A percentile compares a stretch with the other conserved stretches of the same genome.
These are phyloP conservation scores for Camellia sinensis DNA, from an alignment of 148 eudicot species.

Conservation along the genomic window DNA sequence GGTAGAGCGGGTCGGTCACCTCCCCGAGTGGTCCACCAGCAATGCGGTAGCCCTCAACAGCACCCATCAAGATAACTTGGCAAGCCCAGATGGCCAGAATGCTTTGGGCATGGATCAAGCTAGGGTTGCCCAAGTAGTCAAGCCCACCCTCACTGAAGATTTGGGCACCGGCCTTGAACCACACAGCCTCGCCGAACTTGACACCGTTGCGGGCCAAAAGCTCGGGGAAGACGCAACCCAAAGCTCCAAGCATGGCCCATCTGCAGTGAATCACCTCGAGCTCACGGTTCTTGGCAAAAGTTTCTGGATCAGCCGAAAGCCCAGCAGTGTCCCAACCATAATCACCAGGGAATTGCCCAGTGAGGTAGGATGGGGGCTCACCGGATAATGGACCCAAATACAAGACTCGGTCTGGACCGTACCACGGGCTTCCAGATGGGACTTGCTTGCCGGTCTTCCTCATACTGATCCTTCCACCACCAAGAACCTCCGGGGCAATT, in stretches of 20 bases:
- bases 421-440: constrained; percentile 28
- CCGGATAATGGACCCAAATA: constrained; percentile 32
- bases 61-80: constrained; percentile 39
- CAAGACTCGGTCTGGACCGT: constrained; percentile 27
- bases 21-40: constrained; percentile 38
- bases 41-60: constrained; percentile 35
- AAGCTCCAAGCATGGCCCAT: constrained; percentile 34
- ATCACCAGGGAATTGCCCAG: constrained; percentile 32
- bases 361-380: constrained; percentile 29
- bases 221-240: constrained; percentile 39
- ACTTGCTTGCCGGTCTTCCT: constrained; percentile 18
- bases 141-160: constrained; percentile 36
- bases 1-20: constrained; percentile 34
- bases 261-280: constrained; percentile 29
- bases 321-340: constrained; percentile 35
- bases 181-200: constrained; percentile 37
- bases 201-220: constrained; percentile 38
- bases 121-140: constrained; percentile 36
- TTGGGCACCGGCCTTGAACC: constrained; percentile 40
- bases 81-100: constrained; percentile 33
- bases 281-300: constrained; percentile 30
- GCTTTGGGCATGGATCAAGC: constrained; percentile 39
- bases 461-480: constrained; percentile 23
- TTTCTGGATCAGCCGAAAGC: constrained; percentile 29
- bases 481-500: constrained; percentile 14